phyloP scores from a whole-genome alignment of 768 basidiomycete species.

The Rhodotorula paludigena region DNA sequence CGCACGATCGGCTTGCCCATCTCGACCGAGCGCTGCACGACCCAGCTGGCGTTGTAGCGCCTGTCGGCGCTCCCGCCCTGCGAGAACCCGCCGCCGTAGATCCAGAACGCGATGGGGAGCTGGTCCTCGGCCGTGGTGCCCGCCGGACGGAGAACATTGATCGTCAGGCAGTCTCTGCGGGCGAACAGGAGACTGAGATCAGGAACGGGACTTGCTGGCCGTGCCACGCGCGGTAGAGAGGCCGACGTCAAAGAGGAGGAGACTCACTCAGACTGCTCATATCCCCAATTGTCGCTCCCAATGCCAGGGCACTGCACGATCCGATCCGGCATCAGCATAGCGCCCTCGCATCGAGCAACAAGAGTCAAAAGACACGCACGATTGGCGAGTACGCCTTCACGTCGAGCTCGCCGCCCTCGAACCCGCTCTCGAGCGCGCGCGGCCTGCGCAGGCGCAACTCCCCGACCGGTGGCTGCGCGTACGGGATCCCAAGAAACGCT shows the following conservation, averaged over 20 bases:
- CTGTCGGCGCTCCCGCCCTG: slow-evolving; percentile 24
- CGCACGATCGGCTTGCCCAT: slow-evolving; percentile 34
- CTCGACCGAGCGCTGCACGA: slow-evolving; percentile 37
- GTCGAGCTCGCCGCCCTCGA: neutral
- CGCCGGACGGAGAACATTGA: slow-evolving; percentile 38
- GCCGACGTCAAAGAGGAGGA: neutral
- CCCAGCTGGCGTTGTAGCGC: slow-evolving; percentile 36
- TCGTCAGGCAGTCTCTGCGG: slow-evolving; percentile 30
- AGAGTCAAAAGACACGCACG: neutral
- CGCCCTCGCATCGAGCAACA: no score
- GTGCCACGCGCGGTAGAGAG: neutral
- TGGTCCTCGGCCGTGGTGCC: neutral
- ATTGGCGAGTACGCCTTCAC: slow-evolving; percentile 6
- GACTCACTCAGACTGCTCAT: slow-evolving; percentile 12
- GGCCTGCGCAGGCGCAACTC: slow-evolving; percentile 59
- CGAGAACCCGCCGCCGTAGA: slow-evolving; percentile 43
- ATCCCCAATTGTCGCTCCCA: slow-evolving; percentile 16
- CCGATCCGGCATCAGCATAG: neutral
- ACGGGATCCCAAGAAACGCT: slow-evolving; percentile 61
- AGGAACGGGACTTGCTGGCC: no score
- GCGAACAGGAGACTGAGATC: neutral
- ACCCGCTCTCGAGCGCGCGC: slow-evolving; percentile 47
- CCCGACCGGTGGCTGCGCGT: slow-evolving; percentile 58
- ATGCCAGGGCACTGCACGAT: slow-evolving; percentile 23
- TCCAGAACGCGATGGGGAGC: slow-evolving; percentile 39